Evolutionary conservation across 495 filamentous ascomycete species (phyloP).

Genomic region (Penicillium ochrochloron): DNA sequence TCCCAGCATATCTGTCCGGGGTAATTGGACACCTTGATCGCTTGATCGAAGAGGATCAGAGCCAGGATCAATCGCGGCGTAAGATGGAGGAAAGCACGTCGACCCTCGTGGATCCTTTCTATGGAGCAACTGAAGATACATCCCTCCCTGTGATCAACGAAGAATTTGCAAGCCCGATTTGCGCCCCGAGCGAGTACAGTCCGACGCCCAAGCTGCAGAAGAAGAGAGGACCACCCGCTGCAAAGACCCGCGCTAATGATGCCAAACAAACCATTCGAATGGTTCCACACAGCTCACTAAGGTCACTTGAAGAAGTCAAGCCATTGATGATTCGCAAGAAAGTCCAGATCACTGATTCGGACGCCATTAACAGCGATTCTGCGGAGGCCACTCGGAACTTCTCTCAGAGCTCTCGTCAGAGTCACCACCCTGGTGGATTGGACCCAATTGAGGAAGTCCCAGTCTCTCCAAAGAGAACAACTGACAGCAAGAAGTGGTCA

Average conservation of each 20-base stretch:
- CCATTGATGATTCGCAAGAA: slow-evolving; percentile 64
- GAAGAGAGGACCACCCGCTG: slow-evolving; percentile 22
- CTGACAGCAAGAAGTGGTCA: slow-evolving; percentile 59
- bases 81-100: slow-evolving; percentile 22
- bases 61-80: neutral
- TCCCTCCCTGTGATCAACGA: slow-evolving; percentile 60
- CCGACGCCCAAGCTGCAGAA: slow-evolving; percentile 4
- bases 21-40: slow-evolving; percentile 66
- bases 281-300: slow-evolving; percentile 49
- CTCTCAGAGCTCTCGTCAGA: slow-evolving; percentile 28
- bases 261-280: slow-evolving; percentile 51
- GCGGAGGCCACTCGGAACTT: slow-evolving; percentile 10
- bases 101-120: slow-evolving; percentile 60
- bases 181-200: slow-evolving; percentile 10
- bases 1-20: slow-evolving; percentile 56
- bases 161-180: slow-evolving; percentile 34
- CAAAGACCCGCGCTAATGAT: slow-evolving; percentile 34
- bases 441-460: slow-evolving; percentile 41
- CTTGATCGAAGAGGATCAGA: slow-evolving; percentile 57
- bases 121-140: slow-evolving; percentile 38
- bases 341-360: slow-evolving; percentile 20
- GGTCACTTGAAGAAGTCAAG: slow-evolving; percentile 43
- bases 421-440: slow-evolving; percentile 27
- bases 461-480: slow-evolving; percentile 33
- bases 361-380: slow-evolving; percentile 4